These are phyloP conservation scores for Schrenkiella parvula DNA, from an alignment of 345 rosid genomes.

Conservation along the genomic window DNA sequence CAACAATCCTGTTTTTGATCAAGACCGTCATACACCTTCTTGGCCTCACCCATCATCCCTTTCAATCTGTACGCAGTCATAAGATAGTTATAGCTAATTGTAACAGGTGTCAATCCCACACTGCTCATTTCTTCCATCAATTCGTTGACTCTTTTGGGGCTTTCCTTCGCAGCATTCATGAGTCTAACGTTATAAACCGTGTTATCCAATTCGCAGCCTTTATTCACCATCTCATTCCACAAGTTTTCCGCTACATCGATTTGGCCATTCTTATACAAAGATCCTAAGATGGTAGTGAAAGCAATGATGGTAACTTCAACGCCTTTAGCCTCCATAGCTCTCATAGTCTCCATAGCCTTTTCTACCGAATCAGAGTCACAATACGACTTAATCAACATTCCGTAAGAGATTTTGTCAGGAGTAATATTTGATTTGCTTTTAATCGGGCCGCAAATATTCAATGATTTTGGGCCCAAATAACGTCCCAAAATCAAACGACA, in stretches of 20 bases:
- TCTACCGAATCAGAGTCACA: constrained; percentile 54
- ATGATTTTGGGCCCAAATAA: no score
- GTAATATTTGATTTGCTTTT: no score
- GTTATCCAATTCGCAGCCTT: constrained; percentile 55
- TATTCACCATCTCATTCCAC: constrained; percentile 58
- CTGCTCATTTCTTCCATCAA: constrained; percentile 60
- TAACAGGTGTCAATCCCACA: constrained; percentile 58
- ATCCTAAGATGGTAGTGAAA: constrained; percentile 50
- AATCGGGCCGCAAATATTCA: no score
- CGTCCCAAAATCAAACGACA: no score
- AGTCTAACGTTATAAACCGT: constrained; percentile 62
- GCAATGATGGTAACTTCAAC: constrained; percentile 51
- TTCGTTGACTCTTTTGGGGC: constrained; percentile 46
- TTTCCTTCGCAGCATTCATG: constrained; percentile 35
- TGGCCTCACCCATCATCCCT: constrained; percentile 66
- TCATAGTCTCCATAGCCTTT: constrained; percentile 52
- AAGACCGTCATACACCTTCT: constrained; percentile 56
- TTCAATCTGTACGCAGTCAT: constrained; percentile 55
- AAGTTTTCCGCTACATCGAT: constrained; percentile 49
- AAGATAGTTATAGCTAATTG: constrained; percentile 60
- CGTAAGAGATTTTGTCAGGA: constrained; percentile 68
- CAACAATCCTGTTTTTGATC: constrained; percentile 41
- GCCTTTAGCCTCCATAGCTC: constrained; percentile 48
- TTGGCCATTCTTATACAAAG: constrained; percentile 50
- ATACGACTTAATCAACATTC: constrained; percentile 62